Conservation (phyloP, 306 rosid genomes). For the Cicer cuneatum region DNA sequence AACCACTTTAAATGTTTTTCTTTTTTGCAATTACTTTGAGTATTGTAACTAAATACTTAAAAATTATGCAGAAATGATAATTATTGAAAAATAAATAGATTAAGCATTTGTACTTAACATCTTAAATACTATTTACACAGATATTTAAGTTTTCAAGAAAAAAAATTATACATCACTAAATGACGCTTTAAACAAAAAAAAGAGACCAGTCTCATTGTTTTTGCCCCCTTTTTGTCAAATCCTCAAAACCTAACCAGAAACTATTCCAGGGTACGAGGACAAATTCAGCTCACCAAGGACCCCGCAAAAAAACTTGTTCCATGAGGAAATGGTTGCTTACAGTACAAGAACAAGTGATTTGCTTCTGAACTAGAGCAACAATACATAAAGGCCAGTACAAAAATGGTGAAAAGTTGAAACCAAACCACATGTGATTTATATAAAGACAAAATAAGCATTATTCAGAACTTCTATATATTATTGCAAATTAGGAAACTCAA, state of each 20-base stretch:
- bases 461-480: not conserved
- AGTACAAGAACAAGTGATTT: constrained; percentile 1
- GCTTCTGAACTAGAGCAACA: constrained; percentile 23
- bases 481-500: not conserved
- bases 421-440: constrained; percentile 30
- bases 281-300: not conserved
- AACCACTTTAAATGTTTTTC: too few species aligned
- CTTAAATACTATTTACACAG: too few species aligned
- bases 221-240: too few species aligned
- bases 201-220: too few species aligned
- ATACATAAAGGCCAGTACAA: not conserved
- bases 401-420: constrained; percentile 5
- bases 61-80: too few species aligned
- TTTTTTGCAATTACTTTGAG: too few species aligned
- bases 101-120: too few species aligned
- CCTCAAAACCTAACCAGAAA: not conserved
- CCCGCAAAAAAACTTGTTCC: not conserved
- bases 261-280: not conserved
- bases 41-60: too few species aligned
- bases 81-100: too few species aligned
- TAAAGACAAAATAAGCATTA: not conserved
- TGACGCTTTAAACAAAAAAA: too few species aligned
- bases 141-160: too few species aligned
- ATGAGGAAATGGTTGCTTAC: constrained; percentile 1
- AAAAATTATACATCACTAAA: too few species aligned